Base-by-base conservation (phyloP, 2,329 filamentous ascomycete genomes). In the Exophiala lecanii-corni region DNA sequence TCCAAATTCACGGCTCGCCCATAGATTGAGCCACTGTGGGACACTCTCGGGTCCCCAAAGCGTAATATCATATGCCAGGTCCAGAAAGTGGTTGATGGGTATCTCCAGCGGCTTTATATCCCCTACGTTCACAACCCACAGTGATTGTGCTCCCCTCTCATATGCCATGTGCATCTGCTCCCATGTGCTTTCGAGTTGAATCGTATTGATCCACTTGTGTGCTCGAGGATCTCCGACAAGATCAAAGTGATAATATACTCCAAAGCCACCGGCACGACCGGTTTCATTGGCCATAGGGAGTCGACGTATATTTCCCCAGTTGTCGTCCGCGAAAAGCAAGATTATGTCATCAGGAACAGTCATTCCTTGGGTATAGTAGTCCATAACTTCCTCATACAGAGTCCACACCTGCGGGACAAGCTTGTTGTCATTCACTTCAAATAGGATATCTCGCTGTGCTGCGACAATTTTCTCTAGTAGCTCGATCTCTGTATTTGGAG, bases 341-440 rank as follows among this genome's bases (percentile, higher is more conserved):
- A 79, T 85, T 19, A 86, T 75, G 55, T 83, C 75, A 26, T 85
- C 81, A 0, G 81, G 62, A 60, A 84, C 73, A 2, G 66, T 64
- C 57, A 86, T 71, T 2, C 82, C 82, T 12, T 75, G 69, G 44
- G 82, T 76, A 45, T 81, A 78, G 59, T 86, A 86, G 5, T 76
- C 75, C 62, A 82, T 80, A 2, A 87, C 81, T 58, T 87, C 82
- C 58, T 85, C 86, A 63, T 86, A 87, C 48, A 86, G 64, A 54
- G 81, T 84, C 81, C 82, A 86, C 63, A 81, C 73, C 61, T 86
- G 82, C 4, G 82, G 81, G 26, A 74, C 68, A 34, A 75, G 62
- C 1, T 61, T 62, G 2, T 70, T 63, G 4, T 69, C 74, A 32
- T 82, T 72, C 0, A 82, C 74, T 2, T 75, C 69, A 15, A 66